These are phyloP conservation scores for Globisporangium uncinulatum DNA, from an alignment of 352 stramenopile species.

Conservation along the genomic window DNA sequence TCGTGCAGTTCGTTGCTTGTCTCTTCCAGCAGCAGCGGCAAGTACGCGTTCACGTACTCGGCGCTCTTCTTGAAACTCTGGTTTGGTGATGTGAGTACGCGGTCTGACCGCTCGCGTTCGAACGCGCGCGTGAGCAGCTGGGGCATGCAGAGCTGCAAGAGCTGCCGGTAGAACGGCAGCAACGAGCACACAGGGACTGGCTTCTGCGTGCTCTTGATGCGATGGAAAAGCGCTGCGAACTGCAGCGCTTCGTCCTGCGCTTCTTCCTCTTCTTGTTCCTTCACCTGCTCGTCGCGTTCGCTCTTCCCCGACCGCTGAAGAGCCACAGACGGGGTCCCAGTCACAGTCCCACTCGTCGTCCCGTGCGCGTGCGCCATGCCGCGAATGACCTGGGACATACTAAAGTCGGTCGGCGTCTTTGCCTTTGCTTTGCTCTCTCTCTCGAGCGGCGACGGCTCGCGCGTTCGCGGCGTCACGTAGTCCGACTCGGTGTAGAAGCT, in stretches of 20 bases:
- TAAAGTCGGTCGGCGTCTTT: slow-evolving; percentile 24
- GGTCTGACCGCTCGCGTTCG: slow-evolving; percentile 44
- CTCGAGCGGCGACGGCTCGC: slow-evolving; percentile 13
- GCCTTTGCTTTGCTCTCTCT: slow-evolving; percentile 27
- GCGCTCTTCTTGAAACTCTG: slow-evolving; percentile 64
- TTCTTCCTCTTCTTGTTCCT: slow-evolving; percentile 14
- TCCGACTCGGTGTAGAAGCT: slow-evolving; percentile 75
- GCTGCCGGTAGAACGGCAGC: slow-evolving; percentile 76
- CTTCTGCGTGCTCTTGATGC: slow-evolving; percentile 81
- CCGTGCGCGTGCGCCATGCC: slow-evolving; percentile 50
- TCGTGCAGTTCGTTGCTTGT: slow-evolving; percentile 79
- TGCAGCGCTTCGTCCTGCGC: slow-evolving; percentile 42
- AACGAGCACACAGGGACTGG: slow-evolving; percentile 61
- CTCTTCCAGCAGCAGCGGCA: slow-evolving; percentile 79
- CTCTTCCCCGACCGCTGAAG: not conserved
- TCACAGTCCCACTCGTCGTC: not conserved
- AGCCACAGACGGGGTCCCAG: too few relatives aligned
- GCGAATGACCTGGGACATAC: slow-evolving; percentile 61
- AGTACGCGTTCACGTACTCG: slow-evolving; percentile 75
- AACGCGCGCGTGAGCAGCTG: slow-evolving; percentile 65
- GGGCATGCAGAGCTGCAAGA: slow-evolving; percentile 75
- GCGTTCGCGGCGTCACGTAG: slow-evolving; percentile 22
- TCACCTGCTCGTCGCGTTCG: slow-evolving; percentile 2
- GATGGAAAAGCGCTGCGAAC: slow-evolving; percentile 65
- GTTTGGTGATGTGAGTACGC: slow-evolving; percentile 36